These are phyloP conservation scores for Cladophialophora carrionii DNA, from an alignment of 2,329 filamentous ascomycete genomes.

Conservation along the genomic window DNA sequence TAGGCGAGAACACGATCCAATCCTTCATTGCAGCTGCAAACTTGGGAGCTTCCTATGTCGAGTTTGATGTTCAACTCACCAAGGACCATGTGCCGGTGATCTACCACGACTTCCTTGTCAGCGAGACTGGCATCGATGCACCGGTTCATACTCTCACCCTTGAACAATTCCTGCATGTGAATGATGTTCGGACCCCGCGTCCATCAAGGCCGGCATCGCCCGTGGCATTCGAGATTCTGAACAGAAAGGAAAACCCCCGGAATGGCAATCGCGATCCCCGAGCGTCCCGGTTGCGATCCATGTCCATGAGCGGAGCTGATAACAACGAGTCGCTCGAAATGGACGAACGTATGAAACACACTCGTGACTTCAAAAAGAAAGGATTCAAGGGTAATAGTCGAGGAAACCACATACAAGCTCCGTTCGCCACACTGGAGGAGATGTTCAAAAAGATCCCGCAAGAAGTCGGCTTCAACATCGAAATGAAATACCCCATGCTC, in stretches of 20 bases:
- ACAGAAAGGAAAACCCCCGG: conserved; percentile 36
- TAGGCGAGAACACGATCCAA: conserved; percentile 93
- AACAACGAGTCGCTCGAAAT: conserved; percentile 54
- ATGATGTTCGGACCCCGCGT: conserved; percentile 57
- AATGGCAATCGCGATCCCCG: conserved; percentile 32
- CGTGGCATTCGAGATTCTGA: conserved; percentile 28
- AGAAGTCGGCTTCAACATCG: conserved; percentile 92
- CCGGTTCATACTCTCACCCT: conserved; percentile 93
- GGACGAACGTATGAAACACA: conserved; percentile 94
- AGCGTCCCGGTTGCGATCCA: conserved; percentile 55
- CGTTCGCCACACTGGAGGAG: conserved; percentile 92
- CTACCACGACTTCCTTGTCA: conserved; percentile 97
- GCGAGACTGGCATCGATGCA: conserved; percentile 94
- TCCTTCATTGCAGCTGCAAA: conserved; percentile 97
- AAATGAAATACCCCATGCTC: conserved; percentile 99
- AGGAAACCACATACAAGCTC: conserved; percentile 91
- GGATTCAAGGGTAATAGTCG: conserved; percentile 95
- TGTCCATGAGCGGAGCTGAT: conserved; percentile 62
- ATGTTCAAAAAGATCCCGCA: conserved; percentile 84
- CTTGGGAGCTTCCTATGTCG: conserved; percentile 74
- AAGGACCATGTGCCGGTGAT: conserved; percentile 98
- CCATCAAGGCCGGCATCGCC: conserved; percentile 55
- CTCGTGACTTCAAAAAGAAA: conserved; percentile 88
- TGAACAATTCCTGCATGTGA: conserved; percentile 93
- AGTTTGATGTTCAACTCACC: conserved; percentile 91